These are phyloP conservation scores for Aspergillus biplanus DNA, from an alignment of 495 filamentous ascomycete species.

Conservation along the genomic window DNA sequence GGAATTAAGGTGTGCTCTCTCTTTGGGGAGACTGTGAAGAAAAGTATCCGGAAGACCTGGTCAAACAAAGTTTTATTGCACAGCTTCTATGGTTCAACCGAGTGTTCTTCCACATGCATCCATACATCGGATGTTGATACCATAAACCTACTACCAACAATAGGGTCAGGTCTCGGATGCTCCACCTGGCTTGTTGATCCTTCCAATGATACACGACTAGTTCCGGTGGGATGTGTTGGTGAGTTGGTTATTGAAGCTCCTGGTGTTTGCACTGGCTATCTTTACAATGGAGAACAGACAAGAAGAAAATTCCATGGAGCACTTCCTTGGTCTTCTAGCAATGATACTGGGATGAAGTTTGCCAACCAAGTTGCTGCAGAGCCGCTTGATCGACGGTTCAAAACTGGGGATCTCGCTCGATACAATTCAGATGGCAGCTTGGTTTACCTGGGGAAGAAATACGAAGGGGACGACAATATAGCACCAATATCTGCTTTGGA, in stretches of 20 bases:
- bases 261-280: slow-evolving; percentile 53
- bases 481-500: slow-evolving; percentile 51
- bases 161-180: slow-evolving; percentile 34
- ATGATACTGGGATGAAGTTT: no score
- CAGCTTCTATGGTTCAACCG: slow-evolving; percentile 18
- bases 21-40: background rate
- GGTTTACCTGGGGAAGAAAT: slow-evolving; percentile 49
- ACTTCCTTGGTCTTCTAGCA: slow-evolving; percentile 32
- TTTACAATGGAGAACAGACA: slow-evolving; percentile 40
- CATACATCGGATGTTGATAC: slow-evolving; percentile 18
- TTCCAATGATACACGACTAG: slow-evolving; percentile 51
- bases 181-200: slow-evolving; percentile 61
- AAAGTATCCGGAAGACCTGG: background rate
- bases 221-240: slow-evolving; percentile 61
- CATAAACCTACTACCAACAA: slow-evolving; percentile 18
- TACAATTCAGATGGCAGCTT: slow-evolving; percentile 55
- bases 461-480: slow-evolving; percentile 48
- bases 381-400: slow-evolving; percentile 31
- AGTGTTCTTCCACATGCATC: slow-evolving; percentile 39
- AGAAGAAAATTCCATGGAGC: slow-evolving; percentile 49
- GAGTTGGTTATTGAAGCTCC: slow-evolving; percentile 68
- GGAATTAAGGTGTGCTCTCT: background rate
- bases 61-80: background rate
- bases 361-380: background rate
- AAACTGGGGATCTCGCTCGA: slow-evolving; percentile 58